Evolutionary conservation across 768 basidiomycete species (phyloP).

Genomic region (Xerocomus spinulosus): DNA sequence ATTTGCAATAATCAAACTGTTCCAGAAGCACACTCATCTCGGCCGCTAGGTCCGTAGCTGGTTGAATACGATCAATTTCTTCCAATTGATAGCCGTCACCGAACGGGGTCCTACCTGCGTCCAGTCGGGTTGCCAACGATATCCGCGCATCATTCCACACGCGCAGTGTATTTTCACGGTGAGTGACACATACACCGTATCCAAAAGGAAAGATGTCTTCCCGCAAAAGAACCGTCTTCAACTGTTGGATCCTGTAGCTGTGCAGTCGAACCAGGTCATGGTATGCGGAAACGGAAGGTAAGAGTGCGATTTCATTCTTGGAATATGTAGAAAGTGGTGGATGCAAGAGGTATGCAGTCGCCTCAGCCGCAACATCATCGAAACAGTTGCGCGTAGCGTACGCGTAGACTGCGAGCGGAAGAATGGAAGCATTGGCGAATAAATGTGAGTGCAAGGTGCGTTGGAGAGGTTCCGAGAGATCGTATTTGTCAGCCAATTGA

Average conservation of each 20-base stretch:
- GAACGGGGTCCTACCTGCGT: conserved; percentile 45
- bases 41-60: conserved; percentile 61
- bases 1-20: conserved; percentile 45
- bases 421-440: conserved; percentile 43
- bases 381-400: conserved; percentile 45
- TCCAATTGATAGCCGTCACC: background rate
- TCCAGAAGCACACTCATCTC: conserved; percentile 57
- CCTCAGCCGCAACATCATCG: conserved; percentile 46
- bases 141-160: conserved; percentile 52
- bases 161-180: conserved; percentile 40
- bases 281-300: conserved; percentile 58
- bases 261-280: conserved; percentile 62
- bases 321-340: conserved; percentile 54
- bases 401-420: conserved; percentile 59
- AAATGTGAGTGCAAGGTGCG: conserved; percentile 48
- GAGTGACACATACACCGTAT: conserved; percentile 57
- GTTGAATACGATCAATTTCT: conserved; percentile 6
- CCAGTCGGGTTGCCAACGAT: conserved; percentile 42
- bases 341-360: conserved; percentile 52
- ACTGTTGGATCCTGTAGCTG: conserved; percentile 46
- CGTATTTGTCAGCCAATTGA: conserved; percentile 63
- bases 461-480: conserved; percentile 43
- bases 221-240: conserved; percentile 48
- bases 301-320: conserved; percentile 43
- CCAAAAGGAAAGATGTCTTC: conserved; percentile 73